Conservation (phyloP, 2,329 filamentous ascomycete species). For the Pseudonectria foliicola region DNA sequence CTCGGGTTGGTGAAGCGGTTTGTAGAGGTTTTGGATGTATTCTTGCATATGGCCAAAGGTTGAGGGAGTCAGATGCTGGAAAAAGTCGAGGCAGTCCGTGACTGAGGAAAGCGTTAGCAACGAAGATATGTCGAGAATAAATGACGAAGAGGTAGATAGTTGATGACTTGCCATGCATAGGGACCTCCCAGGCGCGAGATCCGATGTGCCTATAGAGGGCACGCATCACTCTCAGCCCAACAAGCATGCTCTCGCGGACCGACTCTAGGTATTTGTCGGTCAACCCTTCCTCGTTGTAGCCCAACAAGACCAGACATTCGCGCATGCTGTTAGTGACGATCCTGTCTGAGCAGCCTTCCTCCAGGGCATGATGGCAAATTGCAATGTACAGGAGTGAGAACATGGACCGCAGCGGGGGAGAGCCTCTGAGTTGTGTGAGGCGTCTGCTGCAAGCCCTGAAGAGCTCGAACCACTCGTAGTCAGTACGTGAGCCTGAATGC, state of each 20-base stretch:
- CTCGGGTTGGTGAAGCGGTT: no score
- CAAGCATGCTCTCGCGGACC: slow-evolving; percentile 6
- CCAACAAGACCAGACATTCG: slow-evolving; percentile 4
- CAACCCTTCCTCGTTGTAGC: slow-evolving; percentile 4
- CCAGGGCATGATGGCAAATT: slow-evolving; percentile 6
- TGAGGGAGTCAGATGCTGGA: no score
- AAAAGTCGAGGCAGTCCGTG: slow-evolving; percentile 5
- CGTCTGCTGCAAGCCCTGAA: no score
- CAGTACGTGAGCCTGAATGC: no score
- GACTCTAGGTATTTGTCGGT: slow-evolving; percentile 4
- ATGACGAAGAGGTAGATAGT: not conserved
- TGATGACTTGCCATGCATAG: slow-evolving; percentile 7
- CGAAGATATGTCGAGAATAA: slow-evolving; percentile 2
- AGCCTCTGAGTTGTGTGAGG: not conserved
- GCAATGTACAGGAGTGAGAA: slow-evolving; percentile 11
- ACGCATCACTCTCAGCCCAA: slow-evolving; percentile 6
- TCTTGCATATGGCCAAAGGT: no score
- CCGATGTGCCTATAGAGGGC: slow-evolving; percentile 6
- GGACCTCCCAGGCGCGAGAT: slow-evolving; percentile 10
- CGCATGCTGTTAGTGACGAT: not conserved
- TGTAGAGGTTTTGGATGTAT: no score
- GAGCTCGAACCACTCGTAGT: no score
- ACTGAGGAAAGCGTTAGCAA: slow-evolving; percentile 5
- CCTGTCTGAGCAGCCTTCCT: slow-evolving; percentile 4
- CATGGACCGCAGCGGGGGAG: slow-evolving; percentile 6